phyloP scores from a whole-genome alignment of 2,329 filamentous ascomycete species.

The Penicillium concentricum region DNA sequence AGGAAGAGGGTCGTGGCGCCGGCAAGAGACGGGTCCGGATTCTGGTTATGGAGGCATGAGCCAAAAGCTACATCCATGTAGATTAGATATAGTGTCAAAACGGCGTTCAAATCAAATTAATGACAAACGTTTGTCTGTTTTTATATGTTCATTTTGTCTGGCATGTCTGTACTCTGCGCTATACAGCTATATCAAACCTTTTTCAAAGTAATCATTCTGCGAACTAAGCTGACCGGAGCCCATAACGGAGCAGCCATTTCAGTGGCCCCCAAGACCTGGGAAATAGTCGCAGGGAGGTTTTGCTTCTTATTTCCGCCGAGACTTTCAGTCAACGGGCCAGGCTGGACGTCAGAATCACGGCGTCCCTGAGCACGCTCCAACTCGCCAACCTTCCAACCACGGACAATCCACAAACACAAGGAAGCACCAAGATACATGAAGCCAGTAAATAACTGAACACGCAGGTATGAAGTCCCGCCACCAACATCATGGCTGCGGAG shows the following conservation, averaged over 20 bases:
- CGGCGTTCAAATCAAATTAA: slow-evolving; percentile 8
- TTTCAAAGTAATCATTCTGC: slow-evolving; percentile 32
- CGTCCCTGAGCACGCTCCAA: slow-evolving; percentile 18
- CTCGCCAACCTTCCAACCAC: slow-evolving; percentile 43
- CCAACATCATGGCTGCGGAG: slow-evolving; percentile 46
- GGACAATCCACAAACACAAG: slow-evolving; percentile 45
- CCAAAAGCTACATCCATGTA: slow-evolving; percentile 15
- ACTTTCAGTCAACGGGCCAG: slow-evolving; percentile 16
- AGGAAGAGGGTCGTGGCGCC: slow-evolving; percentile 77
- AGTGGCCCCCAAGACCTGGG: slow-evolving; percentile 1
- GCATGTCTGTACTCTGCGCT: not conserved
- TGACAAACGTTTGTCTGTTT: not conserved
- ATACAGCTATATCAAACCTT: slow-evolving; percentile 23
- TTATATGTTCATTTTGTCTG: not conserved
- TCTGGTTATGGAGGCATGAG: slow-evolving; percentile 36
- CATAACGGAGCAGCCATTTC: slow-evolving; percentile 19
- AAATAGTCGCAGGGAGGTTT: not conserved
- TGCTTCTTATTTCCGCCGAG: slow-evolving; percentile 12
- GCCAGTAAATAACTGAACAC: slow-evolving; percentile 56
- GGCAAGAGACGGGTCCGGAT: slow-evolving; percentile 73
- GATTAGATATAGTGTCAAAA: slow-evolving; percentile 12
- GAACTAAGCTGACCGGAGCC: slow-evolving; percentile 28
- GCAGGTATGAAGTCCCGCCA: slow-evolving; percentile 35
- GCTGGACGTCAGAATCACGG: slow-evolving; percentile 8
- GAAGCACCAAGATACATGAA: slow-evolving; percentile 60